phyloP scores from a whole-genome alignment of 2,329 filamentous ascomycete genomes.

The Fusarium aywerte region DNA sequence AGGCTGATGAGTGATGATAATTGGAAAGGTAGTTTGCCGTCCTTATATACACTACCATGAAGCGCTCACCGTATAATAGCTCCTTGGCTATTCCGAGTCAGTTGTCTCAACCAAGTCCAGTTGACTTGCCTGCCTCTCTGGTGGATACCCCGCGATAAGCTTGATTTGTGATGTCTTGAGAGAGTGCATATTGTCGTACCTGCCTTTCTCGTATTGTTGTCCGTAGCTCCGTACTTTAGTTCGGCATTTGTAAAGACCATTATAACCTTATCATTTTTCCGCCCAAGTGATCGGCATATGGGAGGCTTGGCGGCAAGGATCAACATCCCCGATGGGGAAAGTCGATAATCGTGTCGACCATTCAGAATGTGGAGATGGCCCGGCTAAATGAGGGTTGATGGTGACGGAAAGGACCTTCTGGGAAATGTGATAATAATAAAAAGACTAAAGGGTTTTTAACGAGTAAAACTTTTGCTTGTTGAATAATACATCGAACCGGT shows the following conservation, averaged over 20 bases:
- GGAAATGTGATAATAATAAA: not conserved
- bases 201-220: slow-evolving; percentile 23
- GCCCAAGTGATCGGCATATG: slow-evolving; percentile 26
- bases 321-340: slow-evolving; percentile 23
- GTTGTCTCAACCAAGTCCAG: not conserved
- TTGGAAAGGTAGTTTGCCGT: not conserved
- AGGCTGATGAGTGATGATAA: not conserved
- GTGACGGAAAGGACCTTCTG: not conserved
- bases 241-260: slow-evolving; percentile 21
- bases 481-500: not conserved
- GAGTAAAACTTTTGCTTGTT: too few species aligned
- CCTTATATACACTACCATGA: slow-evolving; percentile 14
- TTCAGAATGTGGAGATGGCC: slow-evolving; percentile 8
- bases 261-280: slow-evolving; percentile 26
- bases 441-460: too few species aligned
- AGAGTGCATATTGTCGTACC: slow-evolving; percentile 1
- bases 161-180: slow-evolving; percentile 11
- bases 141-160: slow-evolving; percentile 19
- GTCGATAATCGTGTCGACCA: slow-evolving; percentile 24
- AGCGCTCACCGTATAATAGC: not conserved
- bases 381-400: not conserved
- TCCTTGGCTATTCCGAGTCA: not conserved
- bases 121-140: slow-evolving; percentile 9
- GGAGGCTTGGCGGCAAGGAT: slow-evolving; percentile 20
- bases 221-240: slow-evolving; percentile 24